Conservation (phyloP, 805 yeast genomes). For the Saccharomyces kudriavzevii region DNA sequence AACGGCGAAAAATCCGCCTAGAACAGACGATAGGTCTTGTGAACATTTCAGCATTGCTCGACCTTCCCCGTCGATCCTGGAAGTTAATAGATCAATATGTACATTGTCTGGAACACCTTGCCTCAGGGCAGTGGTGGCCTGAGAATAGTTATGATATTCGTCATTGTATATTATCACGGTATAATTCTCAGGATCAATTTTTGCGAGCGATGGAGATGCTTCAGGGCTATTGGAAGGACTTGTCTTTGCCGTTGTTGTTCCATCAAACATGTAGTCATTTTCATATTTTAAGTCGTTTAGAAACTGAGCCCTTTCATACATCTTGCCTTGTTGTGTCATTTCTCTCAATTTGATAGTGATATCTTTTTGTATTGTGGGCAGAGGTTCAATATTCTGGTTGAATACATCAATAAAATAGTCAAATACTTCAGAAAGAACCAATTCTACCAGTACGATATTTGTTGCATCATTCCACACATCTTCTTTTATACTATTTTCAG, state of each 20-base stretch:
- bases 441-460: constrained; percentile 15
- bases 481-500: constrained; percentile 20
- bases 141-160: constrained; percentile 55
- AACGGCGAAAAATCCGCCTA: constrained; percentile 33
- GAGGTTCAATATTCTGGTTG: constrained; percentile 29
- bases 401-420: constrained; percentile 38
- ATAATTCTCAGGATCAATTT: constrained; percentile 30
- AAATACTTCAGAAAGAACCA: constrained; percentile 27
- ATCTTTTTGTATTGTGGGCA: constrained; percentile 26
- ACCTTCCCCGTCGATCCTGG: constrained; percentile 43
- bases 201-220: not conserved
- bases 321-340: constrained; percentile 19
- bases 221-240: not conserved
- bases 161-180: constrained; percentile 68
- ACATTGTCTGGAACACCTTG: constrained; percentile 32
- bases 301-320: constrained; percentile 14
- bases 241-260: not conserved
- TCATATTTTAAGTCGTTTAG: constrained; percentile 13
- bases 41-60: constrained; percentile 39
- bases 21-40: constrained; percentile 14
- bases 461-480: constrained; percentile 10
- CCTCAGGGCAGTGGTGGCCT: constrained; percentile 44
- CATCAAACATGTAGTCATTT: constrained; percentile 9
- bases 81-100: constrained; percentile 31
- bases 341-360: constrained; percentile 25